A percentile compares a stretch with the other conserved stretches of the same genome.
These are phyloP conservation scores for Diaporthe ampelina DNA, from an alignment of 2,329 filamentous ascomycete species.

Conservation along the genomic window DNA sequence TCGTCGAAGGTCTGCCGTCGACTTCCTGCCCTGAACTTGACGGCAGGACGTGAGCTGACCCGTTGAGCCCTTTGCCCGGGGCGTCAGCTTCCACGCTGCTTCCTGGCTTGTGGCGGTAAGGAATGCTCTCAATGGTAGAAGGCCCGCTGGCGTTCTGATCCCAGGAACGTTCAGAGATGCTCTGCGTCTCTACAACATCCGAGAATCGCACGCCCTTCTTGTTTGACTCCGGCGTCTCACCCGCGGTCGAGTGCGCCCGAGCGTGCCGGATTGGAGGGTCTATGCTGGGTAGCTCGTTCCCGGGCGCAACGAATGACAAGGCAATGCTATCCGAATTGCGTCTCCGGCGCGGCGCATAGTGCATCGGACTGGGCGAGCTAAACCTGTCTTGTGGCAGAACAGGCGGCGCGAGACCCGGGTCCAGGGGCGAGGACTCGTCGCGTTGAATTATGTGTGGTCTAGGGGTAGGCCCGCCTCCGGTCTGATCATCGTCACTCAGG, in stretches of 20 bases:
- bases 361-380: constrained; percentile 39
- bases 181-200: constrained; percentile 40
- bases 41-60: constrained; percentile 8
- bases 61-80: constrained; percentile 10
- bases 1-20: constrained; percentile 34
- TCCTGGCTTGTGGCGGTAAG: constrained; percentile 24
- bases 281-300: constrained; percentile 3
- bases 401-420: constrained; percentile 21
- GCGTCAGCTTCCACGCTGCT: neutral
- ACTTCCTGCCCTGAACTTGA: neutral
- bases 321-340: constrained; percentile 46
- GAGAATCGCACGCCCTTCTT: constrained; percentile 41
- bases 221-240: constrained; percentile 22
- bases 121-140: constrained; percentile 29
- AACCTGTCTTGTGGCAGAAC: constrained; percentile 29
- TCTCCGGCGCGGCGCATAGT: constrained; percentile 43
- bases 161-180: constrained; percentile 39
- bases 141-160: constrained; percentile 33
- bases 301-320: constrained; percentile 27
- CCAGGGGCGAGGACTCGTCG: constrained; percentile 12
- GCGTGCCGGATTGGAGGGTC: constrained; percentile 30
- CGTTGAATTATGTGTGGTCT: constrained; percentile 20
- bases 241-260: constrained; percentile 34
- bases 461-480: constrained; percentile 18
- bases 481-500: constrained; percentile 21